Conservation (phyloP, 352 stramenopile species). For the Lagenidium giganteum region DNA sequence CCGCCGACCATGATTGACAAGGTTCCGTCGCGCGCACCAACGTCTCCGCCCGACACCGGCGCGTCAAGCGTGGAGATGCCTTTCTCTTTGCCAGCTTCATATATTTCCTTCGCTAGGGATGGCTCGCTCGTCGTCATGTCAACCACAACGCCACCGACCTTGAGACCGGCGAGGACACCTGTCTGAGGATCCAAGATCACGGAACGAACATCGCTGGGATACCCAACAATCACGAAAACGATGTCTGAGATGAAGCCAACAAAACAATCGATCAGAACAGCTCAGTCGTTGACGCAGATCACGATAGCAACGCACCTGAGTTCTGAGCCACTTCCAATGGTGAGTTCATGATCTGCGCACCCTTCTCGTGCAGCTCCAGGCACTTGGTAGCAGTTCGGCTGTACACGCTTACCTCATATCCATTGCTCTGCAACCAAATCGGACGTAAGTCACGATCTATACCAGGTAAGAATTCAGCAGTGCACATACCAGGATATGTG, state of each 20-base stretch:
- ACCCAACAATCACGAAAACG: constrained; percentile 88
- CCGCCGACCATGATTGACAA: constrained; percentile 91
- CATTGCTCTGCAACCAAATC: constrained; percentile 44
- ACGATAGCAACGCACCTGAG: constrained; percentile 32
- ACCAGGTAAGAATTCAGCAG: neutral
- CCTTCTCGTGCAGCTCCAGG: constrained; percentile 63
- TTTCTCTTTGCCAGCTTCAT: constrained; percentile 61
- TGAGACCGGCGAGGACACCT: constrained; percentile 65
- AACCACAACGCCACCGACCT: constrained; percentile 77
- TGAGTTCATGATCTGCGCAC: constrained; percentile 62
- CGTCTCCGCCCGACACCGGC: constrained; percentile 82
- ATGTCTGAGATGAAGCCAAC: constrained; percentile 44
- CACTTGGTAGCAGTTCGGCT: constrained; percentile 86
- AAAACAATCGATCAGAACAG: neutral
- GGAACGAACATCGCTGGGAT: constrained; percentile 75
- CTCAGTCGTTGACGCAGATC: neutral
- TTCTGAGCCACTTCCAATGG: constrained; percentile 75
- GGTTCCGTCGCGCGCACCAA: constrained; percentile 82
- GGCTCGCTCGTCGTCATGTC: constrained; percentile 90
- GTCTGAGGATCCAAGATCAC: constrained; percentile 68
- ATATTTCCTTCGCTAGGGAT: constrained; percentile 86
- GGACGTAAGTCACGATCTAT: neutral
- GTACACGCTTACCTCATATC: constrained; percentile 83
- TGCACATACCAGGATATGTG: constrained; percentile 72
- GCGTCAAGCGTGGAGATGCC: constrained; percentile 75